Conservation (phyloP, 192 early-diverging fungal genomes). For the Chytriomyces sp. region DNA sequence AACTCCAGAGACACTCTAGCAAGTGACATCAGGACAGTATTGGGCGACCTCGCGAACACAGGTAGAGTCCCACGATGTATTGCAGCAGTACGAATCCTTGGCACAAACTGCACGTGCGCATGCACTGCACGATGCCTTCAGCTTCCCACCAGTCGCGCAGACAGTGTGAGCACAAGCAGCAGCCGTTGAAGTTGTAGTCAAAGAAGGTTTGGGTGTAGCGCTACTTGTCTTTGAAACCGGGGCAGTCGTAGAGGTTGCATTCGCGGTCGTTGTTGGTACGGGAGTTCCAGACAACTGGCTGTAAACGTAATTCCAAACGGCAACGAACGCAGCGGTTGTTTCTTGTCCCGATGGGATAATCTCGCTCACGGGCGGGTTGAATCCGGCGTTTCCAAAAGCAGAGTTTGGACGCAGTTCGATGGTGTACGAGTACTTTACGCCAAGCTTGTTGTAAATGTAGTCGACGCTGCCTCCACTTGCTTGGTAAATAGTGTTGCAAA, state of each 20-base stretch:
- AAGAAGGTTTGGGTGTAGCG: not conserved
- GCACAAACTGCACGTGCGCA: not conserved
- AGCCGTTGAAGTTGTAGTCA: not conserved
- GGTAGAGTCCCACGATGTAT: not conserved
- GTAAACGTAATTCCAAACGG: conserved; percentile 34
- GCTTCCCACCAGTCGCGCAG: not conserved
- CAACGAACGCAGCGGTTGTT: conserved; percentile 31
- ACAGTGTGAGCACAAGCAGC: not conserved
- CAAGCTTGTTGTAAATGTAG: conserved; percentile 39
- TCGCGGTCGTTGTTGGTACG: not conserved
- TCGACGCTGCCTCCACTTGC: conserved; percentile 43
- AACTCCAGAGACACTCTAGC: no score
- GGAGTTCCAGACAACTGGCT: not conserved
- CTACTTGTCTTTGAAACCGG: not conserved
- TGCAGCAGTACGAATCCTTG: not conserved
- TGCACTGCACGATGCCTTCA: not conserved
- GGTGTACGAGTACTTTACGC: conserved; percentile 40
- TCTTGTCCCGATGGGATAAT: conserved; percentile 41
- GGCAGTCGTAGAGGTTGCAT: not conserved
- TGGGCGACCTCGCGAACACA: not conserved
- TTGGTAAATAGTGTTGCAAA: conserved; percentile 45
- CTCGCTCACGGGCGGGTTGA: conserved; percentile 35
- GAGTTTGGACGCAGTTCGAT: conserved; percentile 40
- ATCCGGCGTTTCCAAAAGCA: conserved; percentile 17
- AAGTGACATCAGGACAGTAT: not conserved